A percentile compares a stretch with the other conserved stretches of the same genome.
phyloP scores from a whole-genome alignment of 495 filamentous ascomycete species.

The Trichocladium uniseriatum region DNA sequence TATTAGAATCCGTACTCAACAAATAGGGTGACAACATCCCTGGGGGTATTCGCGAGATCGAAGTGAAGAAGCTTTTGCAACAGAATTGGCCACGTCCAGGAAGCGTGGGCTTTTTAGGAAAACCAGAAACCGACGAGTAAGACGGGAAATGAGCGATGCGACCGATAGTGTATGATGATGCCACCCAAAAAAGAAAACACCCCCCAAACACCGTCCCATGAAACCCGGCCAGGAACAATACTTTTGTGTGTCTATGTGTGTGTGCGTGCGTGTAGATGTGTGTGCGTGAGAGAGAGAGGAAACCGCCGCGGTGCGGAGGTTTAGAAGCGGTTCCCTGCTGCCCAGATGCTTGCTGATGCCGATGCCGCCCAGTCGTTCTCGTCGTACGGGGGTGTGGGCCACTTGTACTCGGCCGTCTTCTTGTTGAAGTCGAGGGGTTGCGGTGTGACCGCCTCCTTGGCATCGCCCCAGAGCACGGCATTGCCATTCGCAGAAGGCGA shows the following conservation, averaged over 20 bases:
- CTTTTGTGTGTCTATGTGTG: background rate
- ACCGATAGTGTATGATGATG: slow-evolving; percentile 12
- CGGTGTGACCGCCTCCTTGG: slow-evolving; percentile 52
- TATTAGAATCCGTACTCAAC: slow-evolving; percentile 10
- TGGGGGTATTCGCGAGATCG: slow-evolving; percentile 12
- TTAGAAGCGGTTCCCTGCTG: slow-evolving; percentile 51
- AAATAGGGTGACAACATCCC: slow-evolving; percentile 1
- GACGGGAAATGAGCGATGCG: slow-evolving; percentile 8
- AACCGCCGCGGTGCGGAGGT: background rate
- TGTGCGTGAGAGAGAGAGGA: slow-evolving; percentile 2
- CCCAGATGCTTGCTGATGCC: slow-evolving; percentile 65
- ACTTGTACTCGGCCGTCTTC: slow-evolving; percentile 56
- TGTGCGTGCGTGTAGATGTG: background rate
- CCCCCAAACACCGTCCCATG: slow-evolving; percentile 14
- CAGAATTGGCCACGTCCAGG: background rate
- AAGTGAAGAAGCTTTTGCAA: slow-evolving; percentile 1
- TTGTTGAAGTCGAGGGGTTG: slow-evolving; percentile 44
- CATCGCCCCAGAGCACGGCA: slow-evolving; percentile 57
- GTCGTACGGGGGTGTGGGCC: slow-evolving; percentile 90
- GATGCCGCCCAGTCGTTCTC: slow-evolving; percentile 85
- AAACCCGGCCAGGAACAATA: slow-evolving; percentile 11
- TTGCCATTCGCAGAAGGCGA: slow-evolving; percentile 81
- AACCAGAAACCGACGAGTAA: background rate
- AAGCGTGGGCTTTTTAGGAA: background rate
- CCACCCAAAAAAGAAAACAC: slow-evolving; percentile 7